Conservation (phyloP, 2,329 filamentous ascomycete genomes). For the Calonectria pseudoturangicola region DNA sequence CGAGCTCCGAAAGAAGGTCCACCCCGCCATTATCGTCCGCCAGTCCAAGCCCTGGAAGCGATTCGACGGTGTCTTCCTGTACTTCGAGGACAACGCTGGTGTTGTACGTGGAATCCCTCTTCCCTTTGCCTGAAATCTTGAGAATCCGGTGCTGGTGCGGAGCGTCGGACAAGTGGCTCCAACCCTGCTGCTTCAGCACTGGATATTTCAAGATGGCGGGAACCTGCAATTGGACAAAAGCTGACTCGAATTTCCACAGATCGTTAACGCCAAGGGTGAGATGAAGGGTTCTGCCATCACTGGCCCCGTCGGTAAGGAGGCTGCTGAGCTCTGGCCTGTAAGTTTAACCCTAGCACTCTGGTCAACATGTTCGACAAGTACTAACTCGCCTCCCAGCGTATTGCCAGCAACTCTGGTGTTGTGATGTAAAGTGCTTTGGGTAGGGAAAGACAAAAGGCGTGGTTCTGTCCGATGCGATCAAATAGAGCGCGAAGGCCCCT, state of each 20-base stretch:
- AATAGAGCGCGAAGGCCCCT: constrained; percentile 57
- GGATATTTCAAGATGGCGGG: neutral
- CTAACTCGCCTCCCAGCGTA: constrained; percentile 80
- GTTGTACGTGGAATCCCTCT: constrained; percentile 79
- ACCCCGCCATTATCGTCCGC: constrained; percentile 98
- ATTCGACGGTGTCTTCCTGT: constrained; percentile 98
- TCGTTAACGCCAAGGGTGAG: constrained; percentile 99
- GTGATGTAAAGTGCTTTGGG: constrained; percentile 88
- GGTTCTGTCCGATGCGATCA: constrained; percentile 60
- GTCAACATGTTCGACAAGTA: neutral
- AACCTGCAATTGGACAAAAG: constrained; percentile 26
- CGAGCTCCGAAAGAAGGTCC: constrained; percentile 99
- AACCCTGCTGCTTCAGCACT: neutral
- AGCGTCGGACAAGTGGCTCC: neutral
- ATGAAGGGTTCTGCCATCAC: constrained; percentile 99
- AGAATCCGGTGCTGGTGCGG: neutral
- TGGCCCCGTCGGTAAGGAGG: constrained; percentile 99
- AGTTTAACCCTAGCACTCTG: constrained; percentile 62
- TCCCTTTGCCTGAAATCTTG: neutral
- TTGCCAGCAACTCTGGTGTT: constrained; percentile 99
- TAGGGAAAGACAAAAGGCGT: constrained; percentile 57
- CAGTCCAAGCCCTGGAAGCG: constrained; percentile 99
- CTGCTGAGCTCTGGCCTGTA: constrained; percentile 99
- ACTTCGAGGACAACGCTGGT: constrained; percentile 99
- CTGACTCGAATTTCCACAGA: constrained; percentile 73